Base-by-base conservation (phyloP, 345 rosid genomes). In the Microthlaspi erraticum region DNA sequence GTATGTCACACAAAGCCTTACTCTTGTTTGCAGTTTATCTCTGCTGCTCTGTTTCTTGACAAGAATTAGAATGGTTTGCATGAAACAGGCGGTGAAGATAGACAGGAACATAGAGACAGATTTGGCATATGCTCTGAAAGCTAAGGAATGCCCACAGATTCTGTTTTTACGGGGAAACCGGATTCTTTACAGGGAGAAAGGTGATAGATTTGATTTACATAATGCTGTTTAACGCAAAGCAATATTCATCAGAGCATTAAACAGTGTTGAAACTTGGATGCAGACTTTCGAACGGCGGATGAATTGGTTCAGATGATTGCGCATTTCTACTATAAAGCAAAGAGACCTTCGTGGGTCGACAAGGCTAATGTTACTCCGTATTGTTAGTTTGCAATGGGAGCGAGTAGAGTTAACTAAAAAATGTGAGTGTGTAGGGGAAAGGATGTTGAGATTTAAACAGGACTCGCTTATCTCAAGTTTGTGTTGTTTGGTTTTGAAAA, bases 51-150 rank as follows among this genome's bases (percentile, higher is more conserved):
- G 29, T 26, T 3, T 61, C 9, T 50, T 48, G 29, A 49, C 32
- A 60, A 49, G 51, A 16, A 39, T 55, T 31, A 7, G 3, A 3
- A 26, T 38, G 31, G 31, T 62, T 75, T 75, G 12, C 29, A 23
- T 71, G 67, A 68, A 64, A 62, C 88, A 93, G 97, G 86, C 96
- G 4, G 88, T 87, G 74, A 93, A 91, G 79, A 70, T 91, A 73
- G 94, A 93, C 75, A 68, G 89, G 59, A 91, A 91, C 64, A 87
- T 93, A 5, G 97, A 93, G 83, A 91, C 83, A 74, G 98, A 91
- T 79, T 67, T 89, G 80, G 93, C 96, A n/a, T 91, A 91, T 83
- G 94, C 97, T 78, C 96, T 93, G 46, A 87, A 86, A 82, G 97
- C 80, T 57, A 89, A 83, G 80, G 87, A 85, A 43, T 75, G 94